A percentile compares a stretch with the other conserved stretches of the same genome.
Conservation (phyloP, 192 early-diverging fungal genomes). For the Funneliformis geosporum region DNA sequence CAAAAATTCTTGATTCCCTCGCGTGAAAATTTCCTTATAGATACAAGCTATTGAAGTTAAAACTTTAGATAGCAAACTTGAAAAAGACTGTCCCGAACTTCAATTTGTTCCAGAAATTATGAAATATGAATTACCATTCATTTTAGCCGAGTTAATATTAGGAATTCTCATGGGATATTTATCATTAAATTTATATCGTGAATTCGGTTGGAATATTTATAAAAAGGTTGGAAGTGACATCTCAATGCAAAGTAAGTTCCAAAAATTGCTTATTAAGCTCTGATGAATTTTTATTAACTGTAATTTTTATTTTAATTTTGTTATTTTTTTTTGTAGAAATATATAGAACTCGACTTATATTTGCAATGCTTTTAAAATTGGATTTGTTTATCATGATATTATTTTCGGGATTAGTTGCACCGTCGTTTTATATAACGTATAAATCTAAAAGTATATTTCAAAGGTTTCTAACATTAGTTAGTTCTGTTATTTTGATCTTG, state of each 20-base stretch:
- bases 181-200: conserved; percentile 49
- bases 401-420: neutral
- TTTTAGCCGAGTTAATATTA: neutral
- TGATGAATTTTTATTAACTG: no score
- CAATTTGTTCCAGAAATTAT: neutral
- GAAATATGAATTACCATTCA: neutral
- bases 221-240: conserved; percentile 55
- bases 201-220: neutral
- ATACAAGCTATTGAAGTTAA: neutral
- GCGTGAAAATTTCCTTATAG: neutral
- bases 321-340: neutral
- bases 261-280: no score
- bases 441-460: neutral
- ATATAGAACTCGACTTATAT: neutral
- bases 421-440: neutral
- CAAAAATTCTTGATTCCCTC: no score
- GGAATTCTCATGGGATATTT: conserved; percentile 25
- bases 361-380: neutral
- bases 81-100: neutral
- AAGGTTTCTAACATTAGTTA: neutral
- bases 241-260: conserved; percentile 51
- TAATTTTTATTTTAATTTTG: neutral
- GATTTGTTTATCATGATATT: neutral
- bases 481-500: neutral
- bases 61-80: neutral